These are phyloP conservation scores for Verticillium nonalfalfae DNA, from an alignment of 2,329 filamentous ascomycete species.

Conservation along the genomic window DNA sequence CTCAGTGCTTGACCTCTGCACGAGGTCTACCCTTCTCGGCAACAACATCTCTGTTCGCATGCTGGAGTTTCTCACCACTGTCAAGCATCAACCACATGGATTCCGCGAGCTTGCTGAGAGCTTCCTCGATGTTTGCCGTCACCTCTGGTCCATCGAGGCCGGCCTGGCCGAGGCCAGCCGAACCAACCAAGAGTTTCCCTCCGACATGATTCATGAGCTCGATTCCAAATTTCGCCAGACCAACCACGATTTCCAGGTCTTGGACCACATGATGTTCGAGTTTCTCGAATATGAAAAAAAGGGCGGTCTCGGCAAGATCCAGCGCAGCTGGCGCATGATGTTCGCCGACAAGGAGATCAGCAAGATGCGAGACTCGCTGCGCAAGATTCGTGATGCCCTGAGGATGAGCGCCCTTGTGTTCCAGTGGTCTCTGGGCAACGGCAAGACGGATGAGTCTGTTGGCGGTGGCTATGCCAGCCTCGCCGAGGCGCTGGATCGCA, in stretches of 20 bases:
- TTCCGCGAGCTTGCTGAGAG: conserved; percentile 56
- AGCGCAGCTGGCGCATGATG: conserved; percentile 57
- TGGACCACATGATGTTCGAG: conserved; percentile 57
- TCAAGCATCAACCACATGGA: conserved; percentile 45
- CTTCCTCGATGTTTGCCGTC: conserved; percentile 61
- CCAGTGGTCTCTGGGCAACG: conserved; percentile 56
- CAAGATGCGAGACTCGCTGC: conserved; percentile 51
- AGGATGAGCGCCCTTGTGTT: conserved; percentile 59
- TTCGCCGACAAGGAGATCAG: conserved; percentile 56
- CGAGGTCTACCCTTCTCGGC: conserved; percentile 50
- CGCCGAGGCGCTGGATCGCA: conserved; percentile 54
- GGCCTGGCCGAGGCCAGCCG: conserved; percentile 51
- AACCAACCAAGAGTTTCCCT: conserved; percentile 45
- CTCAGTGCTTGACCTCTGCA: conserved; percentile 42
- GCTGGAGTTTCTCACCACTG: conserved; percentile 55
- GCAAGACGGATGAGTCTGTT: conserved; percentile 51
- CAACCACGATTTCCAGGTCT: conserved; percentile 53
- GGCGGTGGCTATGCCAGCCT: conserved; percentile 64
- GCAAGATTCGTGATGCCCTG: conserved; percentile 53
- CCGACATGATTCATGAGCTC: conserved; percentile 57
- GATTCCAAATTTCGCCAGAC: conserved; percentile 57
- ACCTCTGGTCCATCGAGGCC: conserved; percentile 62
- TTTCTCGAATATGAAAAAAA: conserved; percentile 58
- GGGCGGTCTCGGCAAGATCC: conserved; percentile 51
- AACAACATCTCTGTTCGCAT: conserved; percentile 60